phyloP scores from a whole-genome alignment of 163 green algal species.

The Scenedesmus sp. region DNA sequence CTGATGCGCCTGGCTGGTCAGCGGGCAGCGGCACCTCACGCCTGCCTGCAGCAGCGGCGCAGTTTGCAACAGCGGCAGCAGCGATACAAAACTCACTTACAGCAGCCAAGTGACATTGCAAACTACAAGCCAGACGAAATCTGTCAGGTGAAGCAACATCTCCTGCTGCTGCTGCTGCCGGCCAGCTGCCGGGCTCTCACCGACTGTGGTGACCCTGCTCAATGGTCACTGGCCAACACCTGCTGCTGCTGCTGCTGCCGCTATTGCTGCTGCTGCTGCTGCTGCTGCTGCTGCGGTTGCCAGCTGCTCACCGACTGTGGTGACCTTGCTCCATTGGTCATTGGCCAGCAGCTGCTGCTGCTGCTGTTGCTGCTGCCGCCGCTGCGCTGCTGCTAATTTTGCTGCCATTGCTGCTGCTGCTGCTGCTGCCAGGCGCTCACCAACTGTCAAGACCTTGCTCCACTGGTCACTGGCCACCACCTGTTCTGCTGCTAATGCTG shows the following conservation, averaged over 20 bases:
- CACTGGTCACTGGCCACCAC: neutral
- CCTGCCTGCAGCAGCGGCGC: too few species aligned
- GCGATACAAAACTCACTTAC: too few species aligned
- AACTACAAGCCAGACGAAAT: too few species aligned
- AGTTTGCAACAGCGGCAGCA: too few species aligned
- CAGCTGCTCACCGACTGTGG: conserved; percentile 16
- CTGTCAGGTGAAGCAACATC: too few species aligned
- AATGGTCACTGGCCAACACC: conserved; percentile 20
- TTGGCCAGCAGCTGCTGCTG: conserved; percentile 38
- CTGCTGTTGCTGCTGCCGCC: conserved; percentile 7
- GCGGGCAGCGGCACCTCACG: neutral
- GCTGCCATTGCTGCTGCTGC: too few species aligned
- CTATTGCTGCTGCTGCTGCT: neutral
- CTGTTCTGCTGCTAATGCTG: neutral
- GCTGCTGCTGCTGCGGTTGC: neutral
- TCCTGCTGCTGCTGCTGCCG: neutral
- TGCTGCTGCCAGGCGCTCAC: neutral
- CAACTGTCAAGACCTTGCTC: conserved; percentile 22
- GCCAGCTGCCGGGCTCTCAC: neutral
- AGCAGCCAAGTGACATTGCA: too few species aligned
- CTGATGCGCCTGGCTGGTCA: neutral
- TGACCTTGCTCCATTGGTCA: conserved; percentile 41
- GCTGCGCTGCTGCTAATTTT: neutral
- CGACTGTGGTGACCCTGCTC: conserved; percentile 22
- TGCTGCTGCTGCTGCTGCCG: conserved; percentile 19